These are phyloP conservation scores for Tylopilus intermedius DNA, from an alignment of 768 basidiomycete genomes.

Conservation along the genomic window DNA sequence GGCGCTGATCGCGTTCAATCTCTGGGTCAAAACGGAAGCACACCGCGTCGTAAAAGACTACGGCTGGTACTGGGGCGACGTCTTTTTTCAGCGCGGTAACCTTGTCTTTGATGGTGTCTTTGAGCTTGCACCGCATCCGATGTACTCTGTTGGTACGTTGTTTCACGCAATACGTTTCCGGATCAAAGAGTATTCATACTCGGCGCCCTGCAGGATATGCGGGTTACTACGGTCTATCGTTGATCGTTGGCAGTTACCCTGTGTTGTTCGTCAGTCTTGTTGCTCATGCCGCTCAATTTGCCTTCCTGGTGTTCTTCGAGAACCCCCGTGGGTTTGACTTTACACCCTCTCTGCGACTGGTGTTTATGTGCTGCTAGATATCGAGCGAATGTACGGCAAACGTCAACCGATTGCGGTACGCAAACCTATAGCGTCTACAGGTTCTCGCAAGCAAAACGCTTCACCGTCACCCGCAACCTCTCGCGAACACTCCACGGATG, in stretches of 20 bases:
- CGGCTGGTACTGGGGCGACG: constrained; percentile 97
- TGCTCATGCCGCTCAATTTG: constrained; percentile 94
- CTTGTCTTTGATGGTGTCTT: constrained; percentile 98
- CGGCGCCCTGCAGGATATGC: constrained; percentile 62
- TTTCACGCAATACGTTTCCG: neutral
- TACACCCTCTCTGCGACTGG: neutral
- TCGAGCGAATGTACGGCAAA: constrained; percentile 90
- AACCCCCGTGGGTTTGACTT: constrained; percentile 75
- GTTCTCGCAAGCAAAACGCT: constrained; percentile 13
- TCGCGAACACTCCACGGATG: constrained; percentile 25
- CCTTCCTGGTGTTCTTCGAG: constrained; percentile 92
- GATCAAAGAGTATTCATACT: neutral
- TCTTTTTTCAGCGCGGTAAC: constrained; percentile 88
- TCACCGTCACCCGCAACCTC: constrained; percentile 8
- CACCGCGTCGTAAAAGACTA: constrained; percentile 98
- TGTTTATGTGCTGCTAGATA: constrained; percentile 48
- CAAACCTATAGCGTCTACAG: constrained; percentile 48
- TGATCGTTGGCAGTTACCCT: constrained; percentile 83
- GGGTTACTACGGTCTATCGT: constrained; percentile 94
- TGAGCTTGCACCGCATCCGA: constrained; percentile 87
- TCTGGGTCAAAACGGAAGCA: constrained; percentile 98
- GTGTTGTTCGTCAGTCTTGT: constrained; percentile 92
- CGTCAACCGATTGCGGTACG: constrained; percentile 86
- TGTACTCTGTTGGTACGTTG: constrained; percentile 81
- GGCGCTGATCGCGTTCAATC: constrained; percentile 85